phyloP scores from a whole-genome alignment of 139 green algal species.

The Volvox reticuliferus region DNA sequence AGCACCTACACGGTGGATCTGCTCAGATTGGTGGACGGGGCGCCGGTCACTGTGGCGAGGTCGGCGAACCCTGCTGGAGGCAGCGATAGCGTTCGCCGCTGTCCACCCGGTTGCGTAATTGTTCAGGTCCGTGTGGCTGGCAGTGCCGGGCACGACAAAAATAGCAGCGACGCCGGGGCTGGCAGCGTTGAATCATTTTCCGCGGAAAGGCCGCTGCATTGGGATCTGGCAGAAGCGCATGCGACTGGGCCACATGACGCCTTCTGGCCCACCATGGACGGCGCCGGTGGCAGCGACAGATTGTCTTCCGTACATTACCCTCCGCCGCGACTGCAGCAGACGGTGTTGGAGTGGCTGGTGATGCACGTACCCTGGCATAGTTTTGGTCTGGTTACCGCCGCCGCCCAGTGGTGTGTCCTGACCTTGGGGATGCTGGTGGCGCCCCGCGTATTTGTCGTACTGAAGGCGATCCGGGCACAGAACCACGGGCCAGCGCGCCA shows the following conservation, averaged over 20 bases:
- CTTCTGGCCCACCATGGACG: not conserved
- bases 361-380: constrained; percentile 8
- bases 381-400: not conserved
- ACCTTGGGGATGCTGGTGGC: not conserved
- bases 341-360: not conserved
- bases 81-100: not conserved
- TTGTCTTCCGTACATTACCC: not conserved
- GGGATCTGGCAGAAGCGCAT: not conserved
- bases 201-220: constrained; percentile 1
- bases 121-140: not conserved
- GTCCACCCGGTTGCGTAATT: not conserved
- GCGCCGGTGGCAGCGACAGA: not conserved
- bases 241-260: not conserved
- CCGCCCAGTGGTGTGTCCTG: not conserved
- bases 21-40: not conserved
- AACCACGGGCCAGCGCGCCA: not conserved
- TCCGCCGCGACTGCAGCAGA: not conserved
- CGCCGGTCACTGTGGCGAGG: not conserved
- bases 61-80: not conserved
- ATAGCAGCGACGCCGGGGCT: not conserved
- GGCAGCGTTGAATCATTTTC: not conserved
- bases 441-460: not conserved
- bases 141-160: not conserved
- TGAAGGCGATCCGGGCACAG: not conserved
- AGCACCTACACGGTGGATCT: constrained; percentile 18